Base-by-base conservation (phyloP, 2,329 filamentous ascomycete species). In the Botrytis deweyae region DNA sequence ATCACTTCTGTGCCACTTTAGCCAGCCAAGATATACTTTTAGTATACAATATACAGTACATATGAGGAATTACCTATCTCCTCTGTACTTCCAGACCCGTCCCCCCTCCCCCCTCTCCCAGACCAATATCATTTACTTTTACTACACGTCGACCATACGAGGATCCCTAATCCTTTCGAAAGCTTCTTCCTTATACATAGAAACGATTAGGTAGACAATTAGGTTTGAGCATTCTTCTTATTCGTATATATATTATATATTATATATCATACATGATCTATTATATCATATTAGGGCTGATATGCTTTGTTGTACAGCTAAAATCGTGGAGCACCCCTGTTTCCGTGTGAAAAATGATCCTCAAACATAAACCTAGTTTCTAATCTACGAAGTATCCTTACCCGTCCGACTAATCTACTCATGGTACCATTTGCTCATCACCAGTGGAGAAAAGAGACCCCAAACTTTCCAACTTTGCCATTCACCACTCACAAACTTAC, bases 291-390 rank as follows among this genome's bases (percentile, higher is more conserved):
- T 75, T 76, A 77, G 76, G 76, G 76, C 78, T 80, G 78, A 79
- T 80, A 80, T 78, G 77, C 74, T 74, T 73, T 75, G 78, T 70
- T 78, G 76, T 77, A 72, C 75, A 74, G 55, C 68, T 76, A 75
- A 76, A 75, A 77, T 76, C 75, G 76, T 77, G 77, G 77, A 77
- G 73, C 62, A 69, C 44, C 74, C 79, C 75, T 72, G 64, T 69
- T 63, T 55, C 74, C 68, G 73, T 62, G 40, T 72, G 75, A 76
- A 76, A 77, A 75, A 78, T 58, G 79, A 80, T 80, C 79, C 78
- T 80, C 78, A 79, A 80, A 80, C 78, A 74, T 72, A 58, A 78
- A 78, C 76, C 79, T 75, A 67, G 78, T 72, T 62, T 38, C 40
- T 33, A 33, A 16, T 38, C 40, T 33, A 33, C 33, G 33, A 33